A percentile compares a stretch with the other conserved stretches of the same genome.
These are phyloP conservation scores for Botrytis tulipae DNA, from an alignment of 2,329 filamentous ascomycete species.

Conservation along the genomic window DNA sequence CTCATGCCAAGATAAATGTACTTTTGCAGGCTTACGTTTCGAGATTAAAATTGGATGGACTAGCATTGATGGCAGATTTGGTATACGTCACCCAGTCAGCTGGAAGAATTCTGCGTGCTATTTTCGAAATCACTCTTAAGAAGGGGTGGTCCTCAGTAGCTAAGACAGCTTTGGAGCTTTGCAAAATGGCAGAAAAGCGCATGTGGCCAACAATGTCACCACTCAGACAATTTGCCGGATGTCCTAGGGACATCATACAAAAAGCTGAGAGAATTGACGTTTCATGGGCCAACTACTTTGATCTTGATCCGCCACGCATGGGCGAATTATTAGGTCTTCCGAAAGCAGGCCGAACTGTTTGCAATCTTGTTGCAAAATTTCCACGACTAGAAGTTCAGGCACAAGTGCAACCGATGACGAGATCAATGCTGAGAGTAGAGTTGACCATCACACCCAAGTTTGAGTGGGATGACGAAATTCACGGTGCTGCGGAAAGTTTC, in stretches of 20 bases:
- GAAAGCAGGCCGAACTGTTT: conserved; percentile 82
- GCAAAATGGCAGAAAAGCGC: conserved; percentile 98
- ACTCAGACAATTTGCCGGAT: conserved; percentile 81
- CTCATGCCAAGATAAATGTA: conserved; percentile 97
- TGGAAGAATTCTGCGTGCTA: conserved; percentile 88
- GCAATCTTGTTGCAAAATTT: conserved; percentile 85
- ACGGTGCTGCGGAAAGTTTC: conserved; percentile 86
- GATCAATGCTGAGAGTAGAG: conserved; percentile 88
- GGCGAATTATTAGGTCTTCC: conserved; percentile 89
- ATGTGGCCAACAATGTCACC: conserved; percentile 99
- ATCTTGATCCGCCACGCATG: conserved; percentile 94
- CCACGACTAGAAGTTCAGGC: conserved; percentile 90
- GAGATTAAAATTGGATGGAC: conserved; percentile 84
- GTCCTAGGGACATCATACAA: conserved; percentile 79
- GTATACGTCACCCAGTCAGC: conserved; percentile 98
- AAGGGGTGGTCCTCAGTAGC: conserved; percentile 95
- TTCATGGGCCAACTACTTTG: conserved; percentile 90
- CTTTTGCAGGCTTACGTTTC: conserved; percentile 96
- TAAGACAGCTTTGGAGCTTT: conserved; percentile 87
- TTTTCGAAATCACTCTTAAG: conserved; percentile 96
- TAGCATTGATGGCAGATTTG: conserved; percentile 96
- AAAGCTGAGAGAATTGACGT: conserved; percentile 96
- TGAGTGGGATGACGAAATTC: conserved; percentile 87
- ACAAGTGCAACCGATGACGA: conserved; percentile 89
- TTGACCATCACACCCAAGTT: conserved; percentile 92